These are phyloP conservation scores for Adansonia gregorii DNA, from an alignment of 441 rosid species.

Conservation along the genomic window DNA sequence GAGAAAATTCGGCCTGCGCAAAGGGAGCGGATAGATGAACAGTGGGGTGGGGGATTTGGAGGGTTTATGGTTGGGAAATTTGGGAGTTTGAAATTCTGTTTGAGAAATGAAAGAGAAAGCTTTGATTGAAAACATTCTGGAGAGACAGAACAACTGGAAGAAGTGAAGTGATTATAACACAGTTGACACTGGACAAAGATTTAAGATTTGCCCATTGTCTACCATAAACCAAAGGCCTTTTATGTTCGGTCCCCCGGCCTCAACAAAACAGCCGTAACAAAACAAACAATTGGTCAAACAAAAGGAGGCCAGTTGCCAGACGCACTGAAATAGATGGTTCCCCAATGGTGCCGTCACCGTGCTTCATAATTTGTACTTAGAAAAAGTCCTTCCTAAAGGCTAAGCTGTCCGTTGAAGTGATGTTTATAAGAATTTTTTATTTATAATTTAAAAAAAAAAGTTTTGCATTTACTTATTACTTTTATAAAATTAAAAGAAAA, in stretches of 20 bases:
- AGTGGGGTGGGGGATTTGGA: conserved; percentile 27
- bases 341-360: no score
- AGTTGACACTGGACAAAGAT: not conserved
- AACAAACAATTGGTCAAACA: no score
- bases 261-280: no score
- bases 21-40: conserved; percentile 23
- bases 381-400: no score
- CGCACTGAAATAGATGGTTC: no score
- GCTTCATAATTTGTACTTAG: no score
- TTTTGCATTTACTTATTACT: no score
- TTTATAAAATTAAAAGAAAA: no score
- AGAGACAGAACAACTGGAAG: not conserved
- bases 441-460: no score
- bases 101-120: conserved; percentile 25
- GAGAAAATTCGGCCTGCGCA: conserved; percentile 24
- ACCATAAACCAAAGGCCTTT: not conserved
- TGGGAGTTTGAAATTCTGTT: conserved; percentile 26
- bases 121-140: conserved; percentile 37
- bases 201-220: not conserved
- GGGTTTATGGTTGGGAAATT: conserved; percentile 9
- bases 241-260: not conserved
- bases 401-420: no score
- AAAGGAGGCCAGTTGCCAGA: no score
- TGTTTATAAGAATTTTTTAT: no score
- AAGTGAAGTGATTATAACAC: not conserved